Evolutionary conservation across 1,284 basidiomycete genomes (phyloP), one percentile per base, ranked within the genome.

Genomic region (Ceratobasidium sp.): DNA sequence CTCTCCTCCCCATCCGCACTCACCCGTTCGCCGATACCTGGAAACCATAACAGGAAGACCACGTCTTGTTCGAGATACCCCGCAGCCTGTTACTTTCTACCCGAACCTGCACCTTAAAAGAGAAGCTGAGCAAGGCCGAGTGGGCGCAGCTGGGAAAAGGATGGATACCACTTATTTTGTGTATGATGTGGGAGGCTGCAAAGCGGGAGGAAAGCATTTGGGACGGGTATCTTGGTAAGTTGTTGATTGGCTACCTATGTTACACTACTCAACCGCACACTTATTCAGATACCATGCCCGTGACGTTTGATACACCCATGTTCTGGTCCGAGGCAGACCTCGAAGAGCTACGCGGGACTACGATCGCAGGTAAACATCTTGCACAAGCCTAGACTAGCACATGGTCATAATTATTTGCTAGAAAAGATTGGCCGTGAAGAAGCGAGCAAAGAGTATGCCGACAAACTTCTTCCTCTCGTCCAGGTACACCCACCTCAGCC

Each of bases 151-250:
- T 96, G 73, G 85, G 90, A 66, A 83, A 86, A 68, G 93, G 95
- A 0, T 98, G 96, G 96, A 84, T 88, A 0, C 92, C 92, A 0
- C 84, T 98, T 51, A 98, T 98, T 75, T 84, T 98, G 27, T 93
- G 91, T 77, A 92, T 98, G 90, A 95, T 98, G 92, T 98, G 93
- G 91, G 97, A 98, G 82, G 88, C 88, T 65, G 86, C 89, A 2
- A 84, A 83, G 74, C 88, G 88, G 0, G 53, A 80, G 7, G 79
- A 84, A 27, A 93, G 90, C 54, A 87, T 83, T 75, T 95, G 93
- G 93, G 80, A 81, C 9, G 85, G 83, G 5, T 95, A 94, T 82
- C 83, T 94, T 19, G 83, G 92, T 93, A 76, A 69, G 87, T 82
- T 69, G 11, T 51, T 68, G 16, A 31, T 37, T 11, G 27, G n/a